phyloP scores from a whole-genome alignment of 192 early-diverging fungal genomes.

The Oehlia diaphana region DNA sequence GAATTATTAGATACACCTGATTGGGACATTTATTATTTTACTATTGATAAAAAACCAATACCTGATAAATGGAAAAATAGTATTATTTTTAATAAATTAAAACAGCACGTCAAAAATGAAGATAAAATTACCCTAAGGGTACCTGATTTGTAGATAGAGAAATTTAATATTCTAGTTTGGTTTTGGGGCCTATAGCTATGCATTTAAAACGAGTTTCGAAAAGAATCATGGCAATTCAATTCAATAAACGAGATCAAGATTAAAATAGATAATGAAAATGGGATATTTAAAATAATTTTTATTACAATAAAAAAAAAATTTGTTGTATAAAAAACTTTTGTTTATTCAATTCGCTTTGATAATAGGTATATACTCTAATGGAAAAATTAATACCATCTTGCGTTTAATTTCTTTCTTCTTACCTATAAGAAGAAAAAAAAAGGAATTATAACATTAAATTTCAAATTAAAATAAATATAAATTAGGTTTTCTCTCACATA shows the following conservation, averaged over 20 bases:
- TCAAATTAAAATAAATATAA: neutral
- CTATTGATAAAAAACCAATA: slow-evolving; percentile 61
- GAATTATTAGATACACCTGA: slow-evolving; percentile 82
- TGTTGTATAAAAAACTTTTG: too few relatives aligned
- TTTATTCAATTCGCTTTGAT: too few relatives aligned
- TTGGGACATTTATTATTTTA: slow-evolving; percentile 99
- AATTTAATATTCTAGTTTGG: too few relatives aligned
- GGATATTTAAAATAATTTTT: too few relatives aligned
- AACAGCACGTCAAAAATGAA: slow-evolving; percentile 78
- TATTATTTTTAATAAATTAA: slow-evolving; percentile 61
- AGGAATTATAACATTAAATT: neutral
- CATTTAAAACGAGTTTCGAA: too few relatives aligned
- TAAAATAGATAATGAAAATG: too few relatives aligned
- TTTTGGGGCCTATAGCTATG: too few relatives aligned
- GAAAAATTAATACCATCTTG: slow-evolving; percentile 23
- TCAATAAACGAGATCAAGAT: too few relatives aligned
- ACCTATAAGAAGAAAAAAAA: slow-evolving; percentile 20
- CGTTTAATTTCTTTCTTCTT: slow-evolving; percentile 14
- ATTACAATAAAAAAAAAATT: too few relatives aligned
- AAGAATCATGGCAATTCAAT: too few relatives aligned
- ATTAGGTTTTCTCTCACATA: slow-evolving; percentile 59
- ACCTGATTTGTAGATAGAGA: slow-evolving; percentile 62
- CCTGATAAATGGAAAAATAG: slow-evolving; percentile 55
- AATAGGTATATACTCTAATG: too few relatives aligned
- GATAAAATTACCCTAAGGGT: slow-evolving; percentile 75